A percentile compares a stretch with the other conserved stretches of the same genome.
phyloP scores from a whole-genome alignment of 2,329 filamentous ascomycete genomes.

The Fusarium floridanum region DNA sequence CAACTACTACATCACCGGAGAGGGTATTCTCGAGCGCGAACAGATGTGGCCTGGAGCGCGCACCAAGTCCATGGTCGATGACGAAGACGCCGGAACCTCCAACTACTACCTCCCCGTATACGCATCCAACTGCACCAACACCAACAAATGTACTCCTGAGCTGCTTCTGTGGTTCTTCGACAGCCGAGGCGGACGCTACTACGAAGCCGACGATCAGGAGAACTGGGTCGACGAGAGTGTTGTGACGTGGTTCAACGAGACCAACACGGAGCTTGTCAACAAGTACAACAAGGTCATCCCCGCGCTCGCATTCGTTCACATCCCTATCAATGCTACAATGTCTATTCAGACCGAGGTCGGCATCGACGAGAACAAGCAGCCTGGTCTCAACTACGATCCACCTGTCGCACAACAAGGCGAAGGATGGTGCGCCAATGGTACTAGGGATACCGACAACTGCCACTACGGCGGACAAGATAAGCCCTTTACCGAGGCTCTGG shows the following conservation, averaged over 20 bases:
- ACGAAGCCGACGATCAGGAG: constrained; percentile 52
- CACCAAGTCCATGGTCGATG: constrained; percentile 56
- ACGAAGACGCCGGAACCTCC: constrained; percentile 54
- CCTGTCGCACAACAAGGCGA: constrained; percentile 58
- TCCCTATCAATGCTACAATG: constrained; percentile 59
- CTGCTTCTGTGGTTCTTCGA: constrained; percentile 81
- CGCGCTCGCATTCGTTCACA: constrained; percentile 63
- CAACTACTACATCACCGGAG: constrained; percentile 67
- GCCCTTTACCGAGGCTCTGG: constrained; percentile 73
- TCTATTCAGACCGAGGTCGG: constrained; percentile 53
- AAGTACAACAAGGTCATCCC: constrained; percentile 55
- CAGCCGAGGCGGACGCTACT: constrained; percentile 68
- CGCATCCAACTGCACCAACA: constrained; percentile 48
- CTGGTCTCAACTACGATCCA: constrained; percentile 61
- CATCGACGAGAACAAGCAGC: constrained; percentile 54
- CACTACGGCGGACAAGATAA: constrained; percentile 65
- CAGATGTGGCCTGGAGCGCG: constrained; percentile 53
- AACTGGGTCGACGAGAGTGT: constrained; percentile 62
- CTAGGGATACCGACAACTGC: constrained; percentile 52
- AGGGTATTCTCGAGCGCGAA: constrained; percentile 58
- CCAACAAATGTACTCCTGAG: constrained; percentile 52
- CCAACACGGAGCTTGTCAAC: constrained; percentile 42
- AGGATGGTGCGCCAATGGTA: constrained; percentile 59
- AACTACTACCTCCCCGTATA: constrained; percentile 65
- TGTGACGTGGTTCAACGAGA: constrained; percentile 59